These are phyloP conservation scores for Flaveria brownii DNA, from an alignment of 129 eudicot species.

Conservation along the genomic window DNA sequence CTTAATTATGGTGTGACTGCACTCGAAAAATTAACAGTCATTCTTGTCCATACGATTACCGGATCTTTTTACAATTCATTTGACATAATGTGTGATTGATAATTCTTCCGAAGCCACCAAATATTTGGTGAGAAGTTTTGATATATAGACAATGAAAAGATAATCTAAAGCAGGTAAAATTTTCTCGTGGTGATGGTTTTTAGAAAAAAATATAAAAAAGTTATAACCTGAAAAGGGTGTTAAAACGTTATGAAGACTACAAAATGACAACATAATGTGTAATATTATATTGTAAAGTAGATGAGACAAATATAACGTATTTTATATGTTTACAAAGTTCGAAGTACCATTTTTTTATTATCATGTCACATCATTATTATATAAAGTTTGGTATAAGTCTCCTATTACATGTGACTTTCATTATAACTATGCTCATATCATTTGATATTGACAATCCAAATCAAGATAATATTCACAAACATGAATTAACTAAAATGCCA, in stretches of 20 bases:
- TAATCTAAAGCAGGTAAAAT: neutral
- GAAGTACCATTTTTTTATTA: neutral
- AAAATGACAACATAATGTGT: neutral
- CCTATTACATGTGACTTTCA: neutral
- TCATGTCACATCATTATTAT: neutral
- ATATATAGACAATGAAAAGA: neutral
- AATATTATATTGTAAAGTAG: neutral
- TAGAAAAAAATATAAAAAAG: neutral
- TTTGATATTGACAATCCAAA: neutral
- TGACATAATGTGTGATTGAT: too few species aligned
- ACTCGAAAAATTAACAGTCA: too few species aligned
- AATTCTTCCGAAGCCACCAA: neutral
- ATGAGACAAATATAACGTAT: neutral
- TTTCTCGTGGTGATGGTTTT: neutral
- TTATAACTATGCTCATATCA: neutral
- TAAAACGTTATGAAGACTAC: neutral
- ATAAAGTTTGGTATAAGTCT: slow-evolving; percentile 15
- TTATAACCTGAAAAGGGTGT: neutral
- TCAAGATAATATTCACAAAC: neutral
- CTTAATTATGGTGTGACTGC: too few species aligned
- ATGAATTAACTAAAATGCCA: neutral
- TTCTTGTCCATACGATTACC: too few species aligned
- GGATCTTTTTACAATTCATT: too few species aligned
- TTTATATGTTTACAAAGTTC: neutral
- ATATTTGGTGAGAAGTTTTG: neutral